Conservation (phyloP, 208 protist species). For the Trichomonas tenax region DNA sequence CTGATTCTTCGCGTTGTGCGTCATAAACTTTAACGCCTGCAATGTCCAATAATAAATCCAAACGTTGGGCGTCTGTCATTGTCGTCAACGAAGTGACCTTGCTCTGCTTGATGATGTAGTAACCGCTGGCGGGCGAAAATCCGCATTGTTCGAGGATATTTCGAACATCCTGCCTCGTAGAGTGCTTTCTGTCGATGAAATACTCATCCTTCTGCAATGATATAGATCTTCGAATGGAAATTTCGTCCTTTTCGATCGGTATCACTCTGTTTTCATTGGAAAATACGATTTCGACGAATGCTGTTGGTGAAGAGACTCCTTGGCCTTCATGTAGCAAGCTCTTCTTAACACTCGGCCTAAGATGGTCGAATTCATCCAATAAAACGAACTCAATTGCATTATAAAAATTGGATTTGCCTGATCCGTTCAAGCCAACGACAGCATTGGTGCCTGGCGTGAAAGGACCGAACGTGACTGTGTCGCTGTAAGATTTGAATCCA, state of each 20-base stretch:
- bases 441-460: not conserved
- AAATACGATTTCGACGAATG: conserved; percentile 8
- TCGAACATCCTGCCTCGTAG: not conserved
- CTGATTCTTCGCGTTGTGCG: not conserved
- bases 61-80: not conserved
- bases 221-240: conserved; percentile 11
- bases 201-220: conserved; percentile 20
- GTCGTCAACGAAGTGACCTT: not conserved
- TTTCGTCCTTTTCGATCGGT: not conserved
- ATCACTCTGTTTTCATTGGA: not conserved
- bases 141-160: not conserved
- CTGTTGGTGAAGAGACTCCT: not conserved
- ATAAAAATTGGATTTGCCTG: conserved; percentile 22
- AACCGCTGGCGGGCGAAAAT: not conserved
- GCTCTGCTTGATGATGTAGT: conserved; percentile 11
- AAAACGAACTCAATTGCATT: conserved; percentile 15
- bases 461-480: not conserved
- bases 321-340: conserved; percentile 2
- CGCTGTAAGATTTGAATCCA: conserved; percentile 22
- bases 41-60: not conserved
- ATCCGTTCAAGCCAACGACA: conserved; percentile 6
- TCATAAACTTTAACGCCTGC: conserved; percentile 19
- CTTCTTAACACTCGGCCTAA: not conserved
- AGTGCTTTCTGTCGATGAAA: conserved; percentile 17
- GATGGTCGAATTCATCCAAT: not conserved